Conservation (phyloP, 1,284 basidiomycete species). For the Ustilago loliicola region DNA sequence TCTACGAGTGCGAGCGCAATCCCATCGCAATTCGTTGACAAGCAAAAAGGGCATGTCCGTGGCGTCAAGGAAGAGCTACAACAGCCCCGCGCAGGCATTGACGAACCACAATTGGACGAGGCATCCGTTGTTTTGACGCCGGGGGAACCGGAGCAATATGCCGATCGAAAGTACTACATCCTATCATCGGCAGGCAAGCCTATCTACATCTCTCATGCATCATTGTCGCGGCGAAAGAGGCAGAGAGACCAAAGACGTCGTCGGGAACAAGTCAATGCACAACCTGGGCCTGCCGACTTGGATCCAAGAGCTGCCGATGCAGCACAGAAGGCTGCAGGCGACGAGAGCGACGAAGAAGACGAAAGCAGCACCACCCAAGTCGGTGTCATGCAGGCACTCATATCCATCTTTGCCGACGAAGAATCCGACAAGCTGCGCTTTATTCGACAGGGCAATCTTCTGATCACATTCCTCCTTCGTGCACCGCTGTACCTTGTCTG, state of each 20-base stretch:
- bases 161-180: conserved; percentile 58
- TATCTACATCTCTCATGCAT: conserved; percentile 58
- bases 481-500: conserved; percentile 91
- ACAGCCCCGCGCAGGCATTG: neutral
- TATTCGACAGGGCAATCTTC: conserved; percentile 71
- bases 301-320: neutral
- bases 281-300: neutral
- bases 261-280: neutral
- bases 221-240: conserved; percentile 23
- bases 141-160: conserved; percentile 20
- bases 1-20: neutral
- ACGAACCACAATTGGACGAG: neutral
- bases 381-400: conserved; percentile 92
- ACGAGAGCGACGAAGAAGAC: conserved; percentile 68
- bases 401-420: conserved; percentile 76
- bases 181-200: conserved; percentile 63
- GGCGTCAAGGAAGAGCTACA: neutral
- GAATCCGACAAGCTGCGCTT: conserved; percentile 58
- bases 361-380: conserved; percentile 83
- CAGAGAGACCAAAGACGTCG: conserved; percentile 18
- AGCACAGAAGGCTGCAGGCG: neutral
- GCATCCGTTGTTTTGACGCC: neutral
- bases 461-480: conserved; percentile 87
- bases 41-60: neutral
- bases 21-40: conserved; percentile 19